Evolutionary conservation across 2,329 filamentous ascomycete genomes (phyloP), one percentile per base, ranked within the genome.

Genomic region (Venturia pyrina): DNA sequence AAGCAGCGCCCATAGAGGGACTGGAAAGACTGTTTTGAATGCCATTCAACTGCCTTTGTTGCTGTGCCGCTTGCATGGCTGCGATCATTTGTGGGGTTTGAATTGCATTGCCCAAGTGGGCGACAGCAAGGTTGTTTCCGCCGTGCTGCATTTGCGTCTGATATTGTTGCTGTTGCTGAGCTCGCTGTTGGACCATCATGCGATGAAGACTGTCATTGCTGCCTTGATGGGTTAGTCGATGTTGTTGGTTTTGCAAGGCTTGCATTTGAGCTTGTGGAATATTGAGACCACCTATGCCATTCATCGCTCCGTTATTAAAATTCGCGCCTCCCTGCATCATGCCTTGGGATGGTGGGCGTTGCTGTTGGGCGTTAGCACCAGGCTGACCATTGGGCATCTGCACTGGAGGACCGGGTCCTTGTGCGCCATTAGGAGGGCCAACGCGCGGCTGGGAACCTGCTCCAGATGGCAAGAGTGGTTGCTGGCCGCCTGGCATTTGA

Each of bases 241-340:
- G 81, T 68, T 88, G 83, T 68, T 88, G 83, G 61, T 77, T 78
- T 68, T 79, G 80, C 75, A 82, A 78, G 19, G 82, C 81, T 70
- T 89, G 87, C 78, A 91, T 83, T 69, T 89, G 89, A 32, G 88
- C 87, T 73, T 90, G 88, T 46, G 87, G 85, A 32, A 89, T 81
- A 59, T 84, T 83, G 67, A 85, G 85, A 2, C 65, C 80, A 71
- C 76, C 85, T 81, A 72, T 82, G 75, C 69, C 83, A 77, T 71
- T 78, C 78, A 75, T 85, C 81, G 71, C 75, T 2, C 75, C 75
- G 65, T 80, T 80, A 2, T 72, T 75, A 66, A 83, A 78, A 53
- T 24, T 53, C 3, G 48, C 48, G 43, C 79, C 80, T 69, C 79
- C 79, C 68, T 79, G 78, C 69, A 83, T 73, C 11, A 77, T 78